Percentiles rank a stretch among this genome's conserved stretches.
phyloP scores from a whole-genome alignment of 768 basidiomycete species.

The Leccinum pellstonianum region DNA sequence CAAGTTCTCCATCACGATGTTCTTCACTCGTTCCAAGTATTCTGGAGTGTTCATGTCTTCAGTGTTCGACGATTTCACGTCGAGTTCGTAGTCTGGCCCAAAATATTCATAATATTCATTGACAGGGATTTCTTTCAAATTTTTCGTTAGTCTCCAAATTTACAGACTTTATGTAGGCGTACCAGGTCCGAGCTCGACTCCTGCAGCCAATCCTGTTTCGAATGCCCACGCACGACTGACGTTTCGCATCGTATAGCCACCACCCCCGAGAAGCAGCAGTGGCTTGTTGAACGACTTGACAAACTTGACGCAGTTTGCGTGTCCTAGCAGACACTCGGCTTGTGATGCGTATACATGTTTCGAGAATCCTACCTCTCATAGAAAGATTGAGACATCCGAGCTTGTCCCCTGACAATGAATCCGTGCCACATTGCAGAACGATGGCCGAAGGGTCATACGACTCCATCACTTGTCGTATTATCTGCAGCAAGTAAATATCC shows the following conservation, averaged over 20 bases:
- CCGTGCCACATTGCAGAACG: conserved; percentile 96
- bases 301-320: conserved; percentile 96
- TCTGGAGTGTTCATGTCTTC: conserved; percentile 93
- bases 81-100: conserved; percentile 94
- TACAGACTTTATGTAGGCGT: conserved; percentile 1
- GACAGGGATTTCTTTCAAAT: conserved; percentile 83
- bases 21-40: conserved; percentile 91
- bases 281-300: conserved; percentile 96
- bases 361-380: conserved; percentile 67
- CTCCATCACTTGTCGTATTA: conserved; percentile 92
- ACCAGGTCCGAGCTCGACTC: conserved; percentile 89
- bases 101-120: conserved; percentile 99
- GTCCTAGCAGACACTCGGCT: conserved; percentile 49
- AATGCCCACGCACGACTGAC: conserved; percentile 97
- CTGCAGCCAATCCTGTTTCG: conserved; percentile 97
- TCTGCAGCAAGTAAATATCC: conserved; percentile 44
- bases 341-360: not conserved
- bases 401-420: conserved; percentile 95
- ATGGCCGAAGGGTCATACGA: conserved; percentile 93
- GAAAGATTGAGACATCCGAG: conserved; percentile 94
- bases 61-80: conserved; percentile 92
- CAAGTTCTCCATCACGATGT: conserved; percentile 89
- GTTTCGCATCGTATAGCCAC: conserved; percentile 98
- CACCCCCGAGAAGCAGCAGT: conserved; percentile 90
- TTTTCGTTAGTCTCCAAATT: conserved; percentile 5